Evolutionary conservation across 2,329 filamentous ascomycete genomes (phyloP).

Genomic region (Phoma sp.): DNA sequence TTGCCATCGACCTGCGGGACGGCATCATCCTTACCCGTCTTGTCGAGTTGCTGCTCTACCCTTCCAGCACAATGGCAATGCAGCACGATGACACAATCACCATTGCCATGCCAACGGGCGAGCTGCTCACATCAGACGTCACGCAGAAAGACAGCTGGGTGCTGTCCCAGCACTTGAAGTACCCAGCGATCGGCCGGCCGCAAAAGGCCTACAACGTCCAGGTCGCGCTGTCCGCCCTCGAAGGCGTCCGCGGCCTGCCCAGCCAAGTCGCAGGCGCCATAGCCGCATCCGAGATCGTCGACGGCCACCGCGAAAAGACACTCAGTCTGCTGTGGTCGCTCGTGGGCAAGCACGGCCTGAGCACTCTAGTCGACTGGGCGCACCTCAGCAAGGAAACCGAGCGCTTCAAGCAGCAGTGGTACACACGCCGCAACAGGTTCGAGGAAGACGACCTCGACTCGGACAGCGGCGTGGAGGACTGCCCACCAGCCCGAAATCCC

Average conservation of each 20-base stretch:
- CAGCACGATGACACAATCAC: constrained; percentile 51
- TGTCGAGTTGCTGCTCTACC: constrained; percentile 63
- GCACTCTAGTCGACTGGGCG: constrained; percentile 60
- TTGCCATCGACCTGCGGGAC: constrained; percentile 67
- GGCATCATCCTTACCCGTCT: constrained; percentile 65
- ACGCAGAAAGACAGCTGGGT: constrained; percentile 51
- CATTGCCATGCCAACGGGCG: constrained; percentile 54
- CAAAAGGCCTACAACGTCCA: constrained; percentile 67
- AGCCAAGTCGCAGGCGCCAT: constrained; percentile 52
- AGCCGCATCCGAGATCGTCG: constrained; percentile 64
- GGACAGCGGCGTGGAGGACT: constrained; percentile 27
- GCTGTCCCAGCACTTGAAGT: constrained; percentile 63
- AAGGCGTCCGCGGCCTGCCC: constrained; percentile 50
- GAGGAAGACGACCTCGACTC: constrained; percentile 43
- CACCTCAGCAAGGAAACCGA: constrained; percentile 60
- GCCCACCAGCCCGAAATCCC: constrained; percentile 21
- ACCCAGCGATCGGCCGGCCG: constrained; percentile 60
- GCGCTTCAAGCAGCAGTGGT: constrained; percentile 48
- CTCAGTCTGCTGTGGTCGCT: constrained; percentile 66
- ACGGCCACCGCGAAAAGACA: constrained; percentile 69
- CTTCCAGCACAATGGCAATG: constrained; percentile 37
- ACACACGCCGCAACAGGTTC: constrained; percentile 35
- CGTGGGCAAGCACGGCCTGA: constrained; percentile 62
- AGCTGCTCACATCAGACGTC: constrained; percentile 48
- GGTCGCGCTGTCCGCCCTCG: constrained; percentile 61